Evolutionary conservation across 106 monocot genomes (phyloP), one percentile per base, ranked within the genome.

Genomic region (Alisma plantagoaquatica): DNA sequence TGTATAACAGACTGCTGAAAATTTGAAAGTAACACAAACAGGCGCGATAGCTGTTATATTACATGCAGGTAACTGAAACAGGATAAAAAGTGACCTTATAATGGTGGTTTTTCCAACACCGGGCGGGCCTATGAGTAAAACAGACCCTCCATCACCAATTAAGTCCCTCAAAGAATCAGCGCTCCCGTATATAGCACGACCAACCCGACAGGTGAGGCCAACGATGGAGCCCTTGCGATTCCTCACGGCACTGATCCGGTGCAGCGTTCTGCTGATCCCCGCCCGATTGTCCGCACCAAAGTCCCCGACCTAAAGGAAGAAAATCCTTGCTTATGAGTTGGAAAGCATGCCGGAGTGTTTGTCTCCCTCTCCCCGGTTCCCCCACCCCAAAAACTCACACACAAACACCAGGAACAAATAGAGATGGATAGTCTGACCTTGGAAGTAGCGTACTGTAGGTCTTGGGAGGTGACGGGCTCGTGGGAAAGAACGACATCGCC

Each of bases 51-150:
- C n/a, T n/a, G n/a, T n/a, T n/a, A n/a, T n/a, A n/a, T n/a, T n/a
- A n/a, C n/a, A n/a, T 38, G 35, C 14, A 38, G 35, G 9, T 38
- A 38, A 38, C 35, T 7, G 35, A 6, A 38, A 38, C 5, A 38
- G 14, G 9, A 7, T 14, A 38, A 38, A 31, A 52, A 28, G n/a
- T 11, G 41, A 87, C 91, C 91, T 81, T 29, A 92, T 92, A 50
- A 92, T 69, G 10, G 85, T 82, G 2, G 91, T 92, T 59, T 92
- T 92, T 21, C 91, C 91, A 8, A 92, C 85, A 30, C 91, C 91
- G 10, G 86, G 92, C 17, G 93, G 91, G n/a, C 85, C 91, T 10
- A 92, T 86, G 42, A 92, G 81, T 46, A 86, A 52, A 17, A 92
- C 33, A 1, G 93, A 92, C 1, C 53, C 62, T 26, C 91, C 78